A percentile compares a stretch with the other conserved stretches of the same genome.
Evolutionary conservation across 2,329 filamentous ascomycete species (phyloP).

Genomic region (Aurifilum marmelostoma): DNA sequence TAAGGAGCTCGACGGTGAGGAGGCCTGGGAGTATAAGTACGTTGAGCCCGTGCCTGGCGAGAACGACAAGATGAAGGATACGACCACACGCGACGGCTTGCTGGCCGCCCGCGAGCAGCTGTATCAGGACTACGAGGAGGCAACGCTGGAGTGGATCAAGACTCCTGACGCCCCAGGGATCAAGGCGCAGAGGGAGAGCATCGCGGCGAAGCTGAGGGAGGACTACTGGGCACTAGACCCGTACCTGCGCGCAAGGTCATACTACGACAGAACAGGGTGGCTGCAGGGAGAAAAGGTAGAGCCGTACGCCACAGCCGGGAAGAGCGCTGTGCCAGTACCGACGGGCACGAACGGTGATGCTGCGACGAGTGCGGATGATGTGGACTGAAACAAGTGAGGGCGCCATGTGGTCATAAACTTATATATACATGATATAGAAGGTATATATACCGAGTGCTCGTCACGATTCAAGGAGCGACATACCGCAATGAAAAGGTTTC

Average conservation of each 20-base stretch:
- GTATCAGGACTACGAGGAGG: slow-evolving; percentile 73
- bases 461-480: not conserved
- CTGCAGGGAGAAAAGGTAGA: slow-evolving; percentile 71
- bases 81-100: slow-evolving; percentile 64
- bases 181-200: slow-evolving; percentile 59
- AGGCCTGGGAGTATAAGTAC: slow-evolving; percentile 84
- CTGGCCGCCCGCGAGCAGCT: slow-evolving; percentile 65
- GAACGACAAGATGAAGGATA: slow-evolving; percentile 74
- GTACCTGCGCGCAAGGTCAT: slow-evolving; percentile 78
- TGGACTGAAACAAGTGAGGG: slow-evolving; percentile 40
- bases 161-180: slow-evolving; percentile 50
- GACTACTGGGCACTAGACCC: slow-evolving; percentile 93
- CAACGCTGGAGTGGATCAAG: slow-evolving; percentile 76
- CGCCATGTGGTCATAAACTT: not conserved
- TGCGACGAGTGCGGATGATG: slow-evolving; percentile 48
- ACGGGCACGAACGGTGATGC: slow-evolving; percentile 33
- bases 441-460: not conserved
- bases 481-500: slow-evolving; percentile 13
- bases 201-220: slow-evolving; percentile 66
- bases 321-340: slow-evolving; percentile 28
- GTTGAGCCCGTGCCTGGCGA: slow-evolving; percentile 75
- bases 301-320: slow-evolving; percentile 60
- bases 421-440: slow-evolving; percentile 21
- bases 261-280: slow-evolving; percentile 82
- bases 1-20: slow-evolving; percentile 83